These are phyloP conservation scores for Zymoseptoria brevis DNA, from an alignment of 2,329 filamentous ascomycete genomes.

Conservation along the genomic window DNA sequence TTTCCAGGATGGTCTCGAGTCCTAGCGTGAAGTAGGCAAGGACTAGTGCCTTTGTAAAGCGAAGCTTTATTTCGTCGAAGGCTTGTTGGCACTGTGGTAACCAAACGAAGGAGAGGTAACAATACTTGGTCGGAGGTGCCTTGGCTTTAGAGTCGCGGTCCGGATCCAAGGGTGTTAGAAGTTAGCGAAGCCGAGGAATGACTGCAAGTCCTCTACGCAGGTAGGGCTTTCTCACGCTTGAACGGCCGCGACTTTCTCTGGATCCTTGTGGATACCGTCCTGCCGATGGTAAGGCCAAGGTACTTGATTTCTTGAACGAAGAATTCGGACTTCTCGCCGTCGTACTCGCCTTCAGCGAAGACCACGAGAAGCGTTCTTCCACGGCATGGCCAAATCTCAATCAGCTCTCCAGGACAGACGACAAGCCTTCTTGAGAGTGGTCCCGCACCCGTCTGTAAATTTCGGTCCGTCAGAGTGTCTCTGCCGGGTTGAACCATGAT, in stretches of 20 bases:
- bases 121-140: not conserved
- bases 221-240: slow-evolving; percentile 8
- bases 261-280: slow-evolving; percentile 11
- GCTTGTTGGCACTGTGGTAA: not conserved
- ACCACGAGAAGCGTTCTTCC: no score
- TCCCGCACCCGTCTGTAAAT: no score
- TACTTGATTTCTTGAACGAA: slow-evolving; percentile 13
- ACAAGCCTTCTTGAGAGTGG: no score
- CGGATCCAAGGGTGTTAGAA: slow-evolving; percentile 5
- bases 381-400: no score
- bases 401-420: no score
- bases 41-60: not conserved
- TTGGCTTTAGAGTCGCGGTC: not conserved
- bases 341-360: no score
- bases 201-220: slow-evolving; percentile 10
- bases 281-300: slow-evolving; percentile 15
- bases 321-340: slow-evolving; percentile 17
- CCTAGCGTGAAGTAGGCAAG: not conserved
- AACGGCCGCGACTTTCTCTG: slow-evolving; percentile 8
- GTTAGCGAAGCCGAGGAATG: slow-evolving; percentile 16
- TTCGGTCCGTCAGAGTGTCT: no score
- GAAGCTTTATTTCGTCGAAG: not conserved
- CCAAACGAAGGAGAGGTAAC: not conserved
- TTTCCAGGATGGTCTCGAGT: not conserved
- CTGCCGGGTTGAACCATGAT: no score